Evolutionary conservation across 768 basidiomycete genomes (phyloP).

Genomic region (Rhodotorula diobovata): DNA sequence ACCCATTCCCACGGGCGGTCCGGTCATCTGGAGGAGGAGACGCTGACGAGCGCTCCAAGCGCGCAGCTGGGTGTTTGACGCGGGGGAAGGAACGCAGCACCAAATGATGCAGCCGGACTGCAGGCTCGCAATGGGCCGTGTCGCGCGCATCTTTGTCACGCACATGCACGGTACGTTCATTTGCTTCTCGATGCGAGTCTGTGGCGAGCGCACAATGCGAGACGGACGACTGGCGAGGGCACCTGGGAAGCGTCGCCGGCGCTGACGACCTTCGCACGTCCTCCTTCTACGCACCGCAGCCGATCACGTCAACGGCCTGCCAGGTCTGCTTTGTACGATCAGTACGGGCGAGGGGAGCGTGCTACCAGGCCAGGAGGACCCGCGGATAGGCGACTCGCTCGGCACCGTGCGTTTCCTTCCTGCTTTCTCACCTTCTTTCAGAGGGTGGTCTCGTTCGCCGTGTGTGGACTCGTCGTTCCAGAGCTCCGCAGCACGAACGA

Average conservation of each 20-base stretch:
- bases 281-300: background rate
- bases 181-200: background rate
- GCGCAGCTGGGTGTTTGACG: conserved; percentile 39
- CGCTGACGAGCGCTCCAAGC: too few relatives aligned
- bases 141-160: conserved; percentile 72
- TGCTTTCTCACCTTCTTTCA: too few relatives aligned
- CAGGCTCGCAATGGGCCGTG: conserved; percentile 58
- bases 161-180: conserved; percentile 76
- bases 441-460: too few relatives aligned
- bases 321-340: conserved; percentile 29
- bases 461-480: too few relatives aligned
- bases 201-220: too few relatives aligned
- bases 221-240: too few relatives aligned
- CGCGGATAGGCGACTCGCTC: conserved; percentile 13
- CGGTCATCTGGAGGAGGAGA: fast-evolving
- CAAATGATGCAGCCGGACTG: conserved; percentile 34
- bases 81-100: conserved; percentile 41
- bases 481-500: too few relatives aligned
- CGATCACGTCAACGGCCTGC: conserved; percentile 35
- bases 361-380: conserved; percentile 6
- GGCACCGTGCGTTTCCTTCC: background rate
- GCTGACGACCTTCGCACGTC: too few relatives aligned
- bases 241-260: too few relatives aligned
- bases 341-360: conserved; percentile 30
- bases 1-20: too few relatives aligned